phyloP scores from a whole-genome alignment of 768 basidiomycete genomes.

The Fistulinella prunicolor region DNA sequence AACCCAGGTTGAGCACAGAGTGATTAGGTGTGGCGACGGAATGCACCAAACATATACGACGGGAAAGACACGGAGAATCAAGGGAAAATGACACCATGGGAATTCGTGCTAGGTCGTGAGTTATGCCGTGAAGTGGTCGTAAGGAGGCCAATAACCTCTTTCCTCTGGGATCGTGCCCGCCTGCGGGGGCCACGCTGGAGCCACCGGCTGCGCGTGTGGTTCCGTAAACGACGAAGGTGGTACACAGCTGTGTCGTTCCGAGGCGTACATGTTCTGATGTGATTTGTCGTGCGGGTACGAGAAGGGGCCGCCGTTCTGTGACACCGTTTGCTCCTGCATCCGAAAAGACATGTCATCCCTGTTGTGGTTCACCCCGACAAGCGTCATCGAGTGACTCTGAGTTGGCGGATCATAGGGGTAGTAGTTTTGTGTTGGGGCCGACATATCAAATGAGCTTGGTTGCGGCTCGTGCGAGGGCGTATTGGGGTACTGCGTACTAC shows the following conservation, averaged over 20 bases:
- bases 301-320: slow-evolving; percentile 19
- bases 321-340: slow-evolving; percentile 14
- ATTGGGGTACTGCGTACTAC: slow-evolving; percentile 13
- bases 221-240: slow-evolving; percentile 21
- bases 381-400: slow-evolving; percentile 17
- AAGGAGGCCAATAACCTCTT: slow-evolving; percentile 24
- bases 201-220: slow-evolving; percentile 12
- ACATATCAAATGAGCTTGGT: slow-evolving; percentile 20
- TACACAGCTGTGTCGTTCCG: slow-evolving; percentile 22
- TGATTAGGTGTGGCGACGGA: not conserved
- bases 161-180: slow-evolving; percentile 13
- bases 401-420: slow-evolving; percentile 21
- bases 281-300: slow-evolving; percentile 24
- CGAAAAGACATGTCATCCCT: slow-evolving; percentile 17
- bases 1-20: not conserved
- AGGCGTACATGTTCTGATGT: slow-evolving; percentile 19
- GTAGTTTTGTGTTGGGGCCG: slow-evolving; percentile 16
- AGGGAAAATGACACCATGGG: not conserved
- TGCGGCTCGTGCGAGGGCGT: slow-evolving; percentile 23
- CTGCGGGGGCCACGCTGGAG: slow-evolving; percentile 21
- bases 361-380: slow-evolving; percentile 15
- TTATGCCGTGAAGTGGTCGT: slow-evolving; percentile 24
- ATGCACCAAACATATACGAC: not conserved
- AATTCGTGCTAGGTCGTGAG: slow-evolving; percentile 1
- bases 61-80: not conserved